Conservation (phyloP, 2,329 filamentous ascomycete genomes). For the Chaetomium strumarium region DNA sequence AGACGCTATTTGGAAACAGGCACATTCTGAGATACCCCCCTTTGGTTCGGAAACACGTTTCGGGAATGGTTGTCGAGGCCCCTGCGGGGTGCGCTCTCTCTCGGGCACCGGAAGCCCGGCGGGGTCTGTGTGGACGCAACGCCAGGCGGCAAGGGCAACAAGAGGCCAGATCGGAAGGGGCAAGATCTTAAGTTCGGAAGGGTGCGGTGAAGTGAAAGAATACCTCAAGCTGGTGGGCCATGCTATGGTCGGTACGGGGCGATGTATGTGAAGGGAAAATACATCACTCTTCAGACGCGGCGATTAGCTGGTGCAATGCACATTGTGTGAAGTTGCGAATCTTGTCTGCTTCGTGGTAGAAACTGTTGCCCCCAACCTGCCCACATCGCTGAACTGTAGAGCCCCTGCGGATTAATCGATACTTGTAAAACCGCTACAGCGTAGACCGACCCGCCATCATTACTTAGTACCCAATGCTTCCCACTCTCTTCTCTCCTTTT, state of each 20-base stretch:
- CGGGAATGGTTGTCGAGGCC: conserved; percentile 15
- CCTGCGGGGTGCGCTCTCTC: not conserved
- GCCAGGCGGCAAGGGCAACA: conserved; percentile 4
- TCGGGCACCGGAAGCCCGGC: conserved; percentile 6
- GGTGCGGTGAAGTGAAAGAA: not conserved
- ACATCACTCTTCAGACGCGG: not conserved
- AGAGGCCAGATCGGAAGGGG: conserved; percentile 11
- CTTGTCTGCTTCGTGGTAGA: too few species aligned
- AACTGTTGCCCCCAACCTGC: too few species aligned
- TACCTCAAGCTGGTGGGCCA: not conserved
- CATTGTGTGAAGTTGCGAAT: too few species aligned
- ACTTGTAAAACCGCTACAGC: too few species aligned
- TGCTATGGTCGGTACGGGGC: not conserved
- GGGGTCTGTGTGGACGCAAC: not conserved
- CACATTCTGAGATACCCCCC: conserved; percentile 16
- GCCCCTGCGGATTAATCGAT: too few species aligned
- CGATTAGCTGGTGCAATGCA: not conserved
- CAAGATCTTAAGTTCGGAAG: not conserved
- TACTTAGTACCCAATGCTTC: too few species aligned
- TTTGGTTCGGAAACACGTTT: conserved; percentile 8
- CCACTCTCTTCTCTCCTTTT: too few species aligned
- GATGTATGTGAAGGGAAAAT: not conserved
- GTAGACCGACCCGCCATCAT: too few species aligned
- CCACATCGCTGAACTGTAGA: too few species aligned
- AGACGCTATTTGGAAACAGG: conserved; percentile 17